Evolutionary conservation across 352 stramenopile genomes (phyloP).

Genomic region (Phytophthora hibernalis): DNA sequence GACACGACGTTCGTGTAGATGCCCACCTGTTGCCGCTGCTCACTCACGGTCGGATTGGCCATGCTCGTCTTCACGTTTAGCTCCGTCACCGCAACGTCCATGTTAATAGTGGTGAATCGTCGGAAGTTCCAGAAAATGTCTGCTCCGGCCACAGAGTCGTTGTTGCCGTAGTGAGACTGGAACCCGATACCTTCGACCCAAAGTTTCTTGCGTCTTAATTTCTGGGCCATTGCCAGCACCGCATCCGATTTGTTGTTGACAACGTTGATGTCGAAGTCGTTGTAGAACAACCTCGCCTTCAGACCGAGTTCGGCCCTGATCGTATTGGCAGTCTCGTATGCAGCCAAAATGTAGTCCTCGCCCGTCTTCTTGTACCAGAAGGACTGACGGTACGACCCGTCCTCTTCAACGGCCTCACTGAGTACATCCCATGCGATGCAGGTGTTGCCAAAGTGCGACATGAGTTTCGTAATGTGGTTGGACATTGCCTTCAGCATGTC

Average conservation of each 20-base stretch:
- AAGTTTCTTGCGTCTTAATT: constrained; percentile 5
- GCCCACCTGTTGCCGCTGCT: constrained; percentile 19
- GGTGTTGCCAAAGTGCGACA: constrained; percentile 33
- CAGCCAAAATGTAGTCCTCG: constrained; percentile 30
- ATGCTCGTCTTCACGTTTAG: constrained; percentile 29
- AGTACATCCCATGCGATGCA: constrained; percentile 30
- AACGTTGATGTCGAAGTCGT: constrained; percentile 25
- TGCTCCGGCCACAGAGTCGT: neutral
- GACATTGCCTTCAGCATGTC: constrained; percentile 26
- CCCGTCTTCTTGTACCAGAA: constrained; percentile 38
- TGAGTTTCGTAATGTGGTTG: constrained; percentile 33
- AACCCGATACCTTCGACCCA: constrained; percentile 30
- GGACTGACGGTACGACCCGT: constrained; percentile 29
- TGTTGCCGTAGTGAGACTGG: constrained; percentile 26
- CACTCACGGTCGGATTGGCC: constrained; percentile 9
- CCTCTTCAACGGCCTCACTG: constrained; percentile 28
- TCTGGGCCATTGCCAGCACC: constrained; percentile 14
- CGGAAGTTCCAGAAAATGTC: constrained; percentile 29
- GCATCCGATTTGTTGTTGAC: constrained; percentile 32
- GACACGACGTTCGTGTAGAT: constrained; percentile 24
- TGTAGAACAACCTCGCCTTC: constrained; percentile 23
- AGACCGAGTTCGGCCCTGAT: constrained; percentile 25
- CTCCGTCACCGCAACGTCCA: constrained; percentile 34
- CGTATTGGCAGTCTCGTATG: constrained; percentile 24
- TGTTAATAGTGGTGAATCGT: constrained; percentile 22